Conservation (phyloP, 352 stramenopile species). For the Phytophthora citrophthora region DNA sequence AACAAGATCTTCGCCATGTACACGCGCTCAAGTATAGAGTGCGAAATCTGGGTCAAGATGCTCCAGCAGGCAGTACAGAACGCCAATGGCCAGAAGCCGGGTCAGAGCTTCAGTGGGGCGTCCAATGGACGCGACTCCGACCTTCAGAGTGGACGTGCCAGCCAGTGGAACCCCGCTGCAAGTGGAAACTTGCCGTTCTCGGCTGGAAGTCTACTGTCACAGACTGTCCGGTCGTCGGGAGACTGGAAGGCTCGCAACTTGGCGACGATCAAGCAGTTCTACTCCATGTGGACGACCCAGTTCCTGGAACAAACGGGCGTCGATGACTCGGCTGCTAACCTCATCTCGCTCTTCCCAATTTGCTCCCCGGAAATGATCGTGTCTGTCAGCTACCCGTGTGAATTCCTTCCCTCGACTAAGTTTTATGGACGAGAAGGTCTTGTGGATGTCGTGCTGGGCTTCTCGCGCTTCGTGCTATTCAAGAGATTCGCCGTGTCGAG, state of each 20-base stretch:
- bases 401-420: slow-evolving; percentile 75
- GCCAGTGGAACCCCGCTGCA: slow-evolving; percentile 34
- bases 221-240: slow-evolving; percentile 76
- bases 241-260: slow-evolving; percentile 89
- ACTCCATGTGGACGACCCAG: slow-evolving; percentile 78
- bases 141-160: slow-evolving; percentile 37
- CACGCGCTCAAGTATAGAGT: slow-evolving; percentile 80
- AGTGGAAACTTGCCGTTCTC: slow-evolving; percentile 34
- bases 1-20: slow-evolving; percentile 89
- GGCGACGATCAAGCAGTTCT: slow-evolving; percentile 85
- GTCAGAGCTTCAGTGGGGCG: slow-evolving; percentile 56
- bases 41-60: slow-evolving; percentile 88
- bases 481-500: slow-evolving; percentile 72
- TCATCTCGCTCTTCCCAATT: slow-evolving; percentile 81
- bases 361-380: slow-evolving; percentile 84
- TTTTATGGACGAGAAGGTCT: slow-evolving; percentile 87
- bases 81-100: slow-evolving; percentile 51
- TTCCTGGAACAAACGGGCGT: slow-evolving; percentile 68
- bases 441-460: slow-evolving; percentile 76
- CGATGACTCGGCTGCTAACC: slow-evolving; percentile 61
- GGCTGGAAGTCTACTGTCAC: slow-evolving; percentile 48
- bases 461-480: slow-evolving; percentile 81
- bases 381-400: slow-evolving; percentile 78
- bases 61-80: slow-evolving; percentile 79
- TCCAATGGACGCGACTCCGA: slow-evolving; percentile 70